These are phyloP conservation scores for Nicotiana attenuata DNA, from an alignment of 257 asterid species.

Conservation along the genomic window DNA sequence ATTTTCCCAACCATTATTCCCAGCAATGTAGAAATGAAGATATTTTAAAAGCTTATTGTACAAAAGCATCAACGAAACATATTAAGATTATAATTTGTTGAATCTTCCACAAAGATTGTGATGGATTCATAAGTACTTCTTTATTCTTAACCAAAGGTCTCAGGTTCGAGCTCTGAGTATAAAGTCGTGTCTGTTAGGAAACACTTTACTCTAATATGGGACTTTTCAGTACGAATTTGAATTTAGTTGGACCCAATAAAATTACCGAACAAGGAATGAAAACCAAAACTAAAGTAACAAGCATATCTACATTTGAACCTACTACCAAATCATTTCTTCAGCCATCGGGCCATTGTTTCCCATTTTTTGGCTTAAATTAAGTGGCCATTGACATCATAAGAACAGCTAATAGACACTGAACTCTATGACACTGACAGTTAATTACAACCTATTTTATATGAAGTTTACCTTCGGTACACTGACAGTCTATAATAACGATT, in stretches of 20 bases:
- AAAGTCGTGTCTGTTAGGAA: no score
- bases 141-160: no score
- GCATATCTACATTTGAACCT: slow-evolving; percentile 8
- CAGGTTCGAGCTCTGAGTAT: no score
- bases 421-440: slow-evolving; percentile 31
- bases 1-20: slow-evolving; percentile 21
- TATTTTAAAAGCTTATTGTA: not conserved
- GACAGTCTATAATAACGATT: no score
- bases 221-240: no score
- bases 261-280: no score
- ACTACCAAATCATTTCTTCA: not conserved
- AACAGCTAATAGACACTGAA: slow-evolving; percentile 20
- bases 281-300: not conserved
- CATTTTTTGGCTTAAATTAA: slow-evolving; percentile 18
- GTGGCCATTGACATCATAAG: slow-evolving; percentile 28
- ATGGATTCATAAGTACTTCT: no score
- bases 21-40: no score
- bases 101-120: not conserved
- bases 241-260: no score
- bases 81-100: not conserved
- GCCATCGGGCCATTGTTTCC: slow-evolving; percentile 15
- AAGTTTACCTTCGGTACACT: no score
- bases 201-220: no score
- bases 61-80: not conserved
- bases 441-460: not conserved